Percentiles rank a stretch among this genome's conserved stretches.
phyloP scores from a whole-genome alignment of 2,329 filamentous ascomycete genomes.

The Neurospora sp. region DNA sequence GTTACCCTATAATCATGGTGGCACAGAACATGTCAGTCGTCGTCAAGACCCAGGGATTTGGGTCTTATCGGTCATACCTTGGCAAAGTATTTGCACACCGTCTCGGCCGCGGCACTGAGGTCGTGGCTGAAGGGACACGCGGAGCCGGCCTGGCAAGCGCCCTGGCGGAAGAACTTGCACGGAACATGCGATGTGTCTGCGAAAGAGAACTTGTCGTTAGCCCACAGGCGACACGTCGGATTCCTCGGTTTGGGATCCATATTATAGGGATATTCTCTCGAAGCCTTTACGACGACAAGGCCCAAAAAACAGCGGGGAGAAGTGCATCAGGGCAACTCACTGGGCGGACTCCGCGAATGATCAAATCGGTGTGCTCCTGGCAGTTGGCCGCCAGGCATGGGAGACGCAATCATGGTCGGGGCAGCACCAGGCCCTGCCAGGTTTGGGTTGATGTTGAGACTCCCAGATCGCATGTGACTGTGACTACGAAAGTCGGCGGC shows the following conservation, averaged over 20 bases:
- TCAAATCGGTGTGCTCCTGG: constrained; percentile 36
- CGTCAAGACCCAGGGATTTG: constrained; percentile 7
- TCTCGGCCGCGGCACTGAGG: constrained; percentile 72
- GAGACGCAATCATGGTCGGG: constrained; percentile 24
- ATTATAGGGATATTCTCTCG: too few relatives aligned
- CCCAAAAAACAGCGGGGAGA: neutral
- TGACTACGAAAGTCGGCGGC: constrained; percentile 18
- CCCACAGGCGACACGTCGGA: neutral
- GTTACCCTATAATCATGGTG: constrained; percentile 58
- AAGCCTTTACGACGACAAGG: too few relatives aligned
- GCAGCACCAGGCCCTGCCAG: constrained; percentile 15
- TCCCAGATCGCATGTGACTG: constrained; percentile 44
- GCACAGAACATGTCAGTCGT: constrained; percentile 10
- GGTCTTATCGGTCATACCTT: constrained; percentile 50
- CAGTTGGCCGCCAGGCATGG: constrained; percentile 23
- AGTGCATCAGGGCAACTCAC: constrained; percentile 31
- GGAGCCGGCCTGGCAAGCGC: constrained; percentile 89
- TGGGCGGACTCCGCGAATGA: constrained; percentile 53
- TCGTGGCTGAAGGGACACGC: constrained; percentile 96
- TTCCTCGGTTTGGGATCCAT: neutral
- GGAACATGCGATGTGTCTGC: constrained; percentile 92
- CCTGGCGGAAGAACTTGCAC: constrained; percentile 98
- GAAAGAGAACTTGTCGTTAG: constrained; percentile 7
- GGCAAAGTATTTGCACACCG: constrained; percentile 96
- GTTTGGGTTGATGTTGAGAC: constrained; percentile 39